These are phyloP conservation scores for Spathaspora passalidarum DNA, from an alignment of 805 yeast genomes.

Conservation along the genomic window DNA sequence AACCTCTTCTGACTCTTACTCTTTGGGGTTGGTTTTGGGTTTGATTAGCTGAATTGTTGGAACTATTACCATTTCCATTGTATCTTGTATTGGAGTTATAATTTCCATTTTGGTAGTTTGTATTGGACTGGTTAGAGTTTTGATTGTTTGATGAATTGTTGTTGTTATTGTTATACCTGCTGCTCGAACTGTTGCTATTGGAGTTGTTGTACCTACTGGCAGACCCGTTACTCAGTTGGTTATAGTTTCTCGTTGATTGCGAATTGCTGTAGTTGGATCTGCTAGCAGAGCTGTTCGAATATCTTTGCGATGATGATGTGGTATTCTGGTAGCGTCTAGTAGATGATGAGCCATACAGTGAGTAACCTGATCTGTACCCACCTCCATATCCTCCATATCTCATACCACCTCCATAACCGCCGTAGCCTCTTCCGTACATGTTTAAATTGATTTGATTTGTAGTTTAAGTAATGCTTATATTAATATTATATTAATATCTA, in stretches of 20 bases:
- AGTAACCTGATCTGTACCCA: conserved; percentile 1
- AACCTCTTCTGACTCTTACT: conserved; percentile 5
- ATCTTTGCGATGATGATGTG: background rate
- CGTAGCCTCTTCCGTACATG: conserved; percentile 2
- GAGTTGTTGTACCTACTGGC: background rate
- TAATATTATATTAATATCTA: background rate
- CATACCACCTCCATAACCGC: conserved; percentile 5
- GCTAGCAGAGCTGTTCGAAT: background rate
- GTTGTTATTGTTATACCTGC: background rate
- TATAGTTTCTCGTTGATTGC: background rate
- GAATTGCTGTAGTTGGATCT: background rate
- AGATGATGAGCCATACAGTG: background rate
- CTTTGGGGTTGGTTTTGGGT: background rate
- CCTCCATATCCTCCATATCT: conserved; percentile 4
- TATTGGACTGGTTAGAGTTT: background rate
- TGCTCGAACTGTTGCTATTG: background rate
- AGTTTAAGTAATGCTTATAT: background rate
- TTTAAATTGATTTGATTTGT: background rate
- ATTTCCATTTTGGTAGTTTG: background rate
- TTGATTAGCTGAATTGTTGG: background rate
- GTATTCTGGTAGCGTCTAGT: background rate
- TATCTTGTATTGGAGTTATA: conserved; percentile 1
- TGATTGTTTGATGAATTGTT: background rate
- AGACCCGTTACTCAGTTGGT: background rate
- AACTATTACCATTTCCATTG: background rate